Evolutionary conservation across 371 early-diverging fungal species (phyloP), one percentile per base, ranked within the genome.

Genomic region (Saksenaea vasiformis): DNA sequence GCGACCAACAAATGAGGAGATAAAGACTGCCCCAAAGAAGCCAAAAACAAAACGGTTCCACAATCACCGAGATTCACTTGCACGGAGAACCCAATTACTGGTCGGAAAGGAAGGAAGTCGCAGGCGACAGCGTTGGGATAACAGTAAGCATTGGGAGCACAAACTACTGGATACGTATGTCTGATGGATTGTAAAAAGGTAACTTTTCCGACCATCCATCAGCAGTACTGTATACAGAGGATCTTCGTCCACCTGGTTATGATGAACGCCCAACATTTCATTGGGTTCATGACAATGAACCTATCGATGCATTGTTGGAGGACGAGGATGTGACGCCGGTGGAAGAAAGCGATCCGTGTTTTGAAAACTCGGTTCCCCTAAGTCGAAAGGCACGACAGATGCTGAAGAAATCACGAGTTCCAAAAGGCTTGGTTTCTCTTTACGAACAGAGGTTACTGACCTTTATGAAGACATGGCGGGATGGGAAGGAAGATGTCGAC

Each of bases 41-140:
- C 43, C 14, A 39, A 66, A 60, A 35, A 66, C 60, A 43, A 59
- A 60, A 54, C 58, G 60, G 2, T 54, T 59, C 35, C 53, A 41
- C 15, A 44, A 58, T 9, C 64, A 61, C 27, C 57, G 68, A 19
- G 60, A 68, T 53, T 64, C 69, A 28, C 58, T 64, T 13, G 22
- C 58, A 19, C 64, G 56, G 2, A 47, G 61, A 3, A 66, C 63
- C 53, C 62, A 57, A 2, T 37, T 70, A 14, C 69, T 66, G 15
- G 39, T 70, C 51, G 77, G 77, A 5, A 77, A 69, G 61, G 77
- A 73, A 56, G 72, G 72, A 14, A 73, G 68, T 53, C 64, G 77
- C 27, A 61, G 74, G 53, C 58, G 72, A 54, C 61, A 77, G 15
- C 66, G 77, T 31, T 74, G 74, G 77, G 64, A 66, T 26, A 76